These are phyloP conservation scores for Fomitopsis pulvina DNA, from an alignment of 768 basidiomycete genomes.

Conservation along the genomic window DNA sequence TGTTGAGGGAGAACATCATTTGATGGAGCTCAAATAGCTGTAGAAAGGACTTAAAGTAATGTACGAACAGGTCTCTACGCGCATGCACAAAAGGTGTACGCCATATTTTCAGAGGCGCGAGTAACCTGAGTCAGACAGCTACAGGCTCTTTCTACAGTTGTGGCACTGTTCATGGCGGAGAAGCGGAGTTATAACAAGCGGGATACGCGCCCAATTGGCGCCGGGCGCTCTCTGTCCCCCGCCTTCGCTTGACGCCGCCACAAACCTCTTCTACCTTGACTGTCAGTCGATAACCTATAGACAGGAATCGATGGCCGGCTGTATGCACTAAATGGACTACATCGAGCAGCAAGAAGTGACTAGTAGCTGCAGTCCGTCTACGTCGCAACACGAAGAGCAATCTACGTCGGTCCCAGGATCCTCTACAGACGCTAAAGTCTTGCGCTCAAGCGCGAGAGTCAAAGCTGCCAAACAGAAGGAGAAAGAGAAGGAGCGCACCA, in stretches of 20 bases:
- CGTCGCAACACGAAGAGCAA: conserved; percentile 36
- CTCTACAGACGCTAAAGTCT: conserved; percentile 45
- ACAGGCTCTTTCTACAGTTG: neutral
- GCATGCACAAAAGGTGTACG: too few relatives aligned
- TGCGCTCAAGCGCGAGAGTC: conserved; percentile 66
- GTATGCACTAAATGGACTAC: conserved; percentile 90
- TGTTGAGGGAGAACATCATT: conserved; percentile 34
- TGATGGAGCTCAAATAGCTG: neutral
- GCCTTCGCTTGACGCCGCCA: conserved; percentile 5
- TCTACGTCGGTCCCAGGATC: conserved; percentile 26
- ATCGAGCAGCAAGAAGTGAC: conserved; percentile 72
- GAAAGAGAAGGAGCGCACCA: conserved; percentile 47
- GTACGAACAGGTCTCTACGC: too few relatives aligned
- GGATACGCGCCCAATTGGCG: neutral
- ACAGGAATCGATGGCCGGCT: conserved; percentile 72
- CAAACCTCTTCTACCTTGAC: neutral
- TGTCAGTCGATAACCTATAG: conserved; percentile 19
- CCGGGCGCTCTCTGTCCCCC: conserved; percentile 1
- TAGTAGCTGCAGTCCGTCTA: conserved; percentile 51
- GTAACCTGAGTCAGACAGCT: neutral
- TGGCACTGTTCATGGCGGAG: neutral
- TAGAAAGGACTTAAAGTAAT: neutral
- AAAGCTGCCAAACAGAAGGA: conserved; percentile 71
- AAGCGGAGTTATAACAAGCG: neutral
- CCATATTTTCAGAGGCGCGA: too few relatives aligned